These are phyloP conservation scores for Nakazawaea molendinolei DNA, from an alignment of 805 yeast species.

Conservation along the genomic window DNA sequence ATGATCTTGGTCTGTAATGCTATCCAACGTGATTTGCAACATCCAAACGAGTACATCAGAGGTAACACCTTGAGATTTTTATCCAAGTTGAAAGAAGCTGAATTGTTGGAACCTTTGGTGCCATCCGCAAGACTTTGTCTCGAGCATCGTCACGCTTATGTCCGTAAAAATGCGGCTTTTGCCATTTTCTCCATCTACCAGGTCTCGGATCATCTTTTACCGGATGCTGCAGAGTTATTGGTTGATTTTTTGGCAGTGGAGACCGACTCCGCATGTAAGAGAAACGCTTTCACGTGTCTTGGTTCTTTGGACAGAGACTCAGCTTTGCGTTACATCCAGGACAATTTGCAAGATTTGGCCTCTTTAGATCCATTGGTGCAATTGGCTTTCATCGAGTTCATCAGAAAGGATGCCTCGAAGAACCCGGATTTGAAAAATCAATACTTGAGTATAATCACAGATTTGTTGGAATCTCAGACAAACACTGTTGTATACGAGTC, in stretches of 20 bases:
- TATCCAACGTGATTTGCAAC: conserved; percentile 93
- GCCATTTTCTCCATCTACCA: conserved; percentile 79
- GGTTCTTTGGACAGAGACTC: conserved; percentile 77
- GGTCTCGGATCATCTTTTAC: conserved; percentile 80
- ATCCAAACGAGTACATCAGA: conserved; percentile 94
- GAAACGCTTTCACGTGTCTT: conserved; percentile 90
- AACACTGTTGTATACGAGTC: conserved; percentile 85
- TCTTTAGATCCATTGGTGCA: conserved; percentile 78
- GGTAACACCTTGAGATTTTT: conserved; percentile 93
- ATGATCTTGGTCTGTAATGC: conserved; percentile 99
- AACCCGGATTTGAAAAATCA: conserved; percentile 61
- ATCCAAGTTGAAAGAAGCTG: conserved; percentile 86
- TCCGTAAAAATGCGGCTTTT: conserved; percentile 92
- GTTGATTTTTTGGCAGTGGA: conserved; percentile 69
- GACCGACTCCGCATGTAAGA: conserved; percentile 87
- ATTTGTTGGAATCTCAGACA: conserved; percentile 63
- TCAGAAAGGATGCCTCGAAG: conserved; percentile 68
- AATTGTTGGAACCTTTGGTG: conserved; percentile 88
- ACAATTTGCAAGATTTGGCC: conserved; percentile 52
- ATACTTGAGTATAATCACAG: conserved; percentile 67
- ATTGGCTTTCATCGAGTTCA: conserved; percentile 84
- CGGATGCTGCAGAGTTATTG: conserved; percentile 91
- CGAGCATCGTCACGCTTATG: conserved; percentile 96
- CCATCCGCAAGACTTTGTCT: conserved; percentile 88
- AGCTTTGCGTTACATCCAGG: conserved; percentile 77